Base-by-base conservation (phyloP, 192 early-diverging fungal species). In the Entrophospora sp. region DNA sequence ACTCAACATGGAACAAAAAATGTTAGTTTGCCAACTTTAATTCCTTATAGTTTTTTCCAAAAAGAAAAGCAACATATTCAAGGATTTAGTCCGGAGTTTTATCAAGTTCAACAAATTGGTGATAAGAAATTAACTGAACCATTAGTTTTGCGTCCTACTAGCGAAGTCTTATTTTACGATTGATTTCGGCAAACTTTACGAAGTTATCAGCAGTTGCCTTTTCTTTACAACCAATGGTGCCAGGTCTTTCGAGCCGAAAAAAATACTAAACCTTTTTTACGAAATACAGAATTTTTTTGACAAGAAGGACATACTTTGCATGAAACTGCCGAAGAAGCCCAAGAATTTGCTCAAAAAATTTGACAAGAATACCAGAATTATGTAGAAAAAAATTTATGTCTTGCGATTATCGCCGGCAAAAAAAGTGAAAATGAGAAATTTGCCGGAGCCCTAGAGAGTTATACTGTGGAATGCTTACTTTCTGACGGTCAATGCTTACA, bases 401-500 rank as follows among this genome's bases (percentile, higher is more conserved):
- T 58, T 4, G 56, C 31, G 16, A 32, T 58, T 14, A 58, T 58
- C 0, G 56, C 35, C 3, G 56, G 56, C 7, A 12, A 34, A 58
- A 58, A 58, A 34, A 58, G 31, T 10, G 32, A 34, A 36, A 32
- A 32, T 1, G 56, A 58, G 35, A 58, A 20, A 16, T 58, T 58
- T 34, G 56, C 56, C 35, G 56, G 56, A 36, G 56, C 56, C 30
- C 18, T 35, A 36, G 56, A 58, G n/a, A 58, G 31, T 8, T 58
- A 58, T 16, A 58, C 56, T 3, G 56, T 58, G 7, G 56, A 58
- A 58, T 58, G 56, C 24, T 37, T 58, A 58, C 18, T 58, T 0
- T 32, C 56, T 12, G 56, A 58, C 56, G 56, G 56, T 3, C 56
- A 58, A 36, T 58, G 56, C 24, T 58, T 58, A 58, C 56, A 58